phyloP scores from a whole-genome alignment of 345 rosid species.

The Passiflora organensis region DNA sequence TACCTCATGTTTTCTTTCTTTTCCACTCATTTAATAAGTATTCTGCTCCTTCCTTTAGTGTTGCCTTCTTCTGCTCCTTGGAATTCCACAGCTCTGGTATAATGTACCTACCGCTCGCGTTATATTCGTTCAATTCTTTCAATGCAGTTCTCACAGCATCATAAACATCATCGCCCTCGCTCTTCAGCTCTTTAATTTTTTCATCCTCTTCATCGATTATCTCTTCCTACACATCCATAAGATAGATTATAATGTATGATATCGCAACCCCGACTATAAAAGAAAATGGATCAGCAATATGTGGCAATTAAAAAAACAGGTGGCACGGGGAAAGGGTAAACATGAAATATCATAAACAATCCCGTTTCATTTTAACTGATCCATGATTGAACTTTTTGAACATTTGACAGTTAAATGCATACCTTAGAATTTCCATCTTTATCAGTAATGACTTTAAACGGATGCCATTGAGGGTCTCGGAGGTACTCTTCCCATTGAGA shows the following conservation, averaged over 20 bases:
- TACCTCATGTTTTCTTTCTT: conserved; percentile 17
- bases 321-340: too few relatives aligned
- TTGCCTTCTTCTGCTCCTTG: conserved; percentile 32
- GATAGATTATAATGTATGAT: not conserved
- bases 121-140: conserved; percentile 36
- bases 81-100: conserved; percentile 40
- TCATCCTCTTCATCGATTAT: conserved; percentile 36
- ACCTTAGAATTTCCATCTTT: conserved; percentile 29
- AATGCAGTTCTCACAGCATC: conserved; percentile 33
- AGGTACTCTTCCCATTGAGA: conserved; percentile 43
- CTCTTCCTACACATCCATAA: conserved; percentile 27
- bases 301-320: too few relatives aligned
- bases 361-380: too few relatives aligned
- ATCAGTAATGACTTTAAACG: conserved; percentile 36
- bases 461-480: conserved; percentile 45
- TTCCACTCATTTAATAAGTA: conserved; percentile 30
- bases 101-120: conserved; percentile 41
- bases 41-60: conserved; percentile 32
- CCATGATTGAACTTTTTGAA: too few relatives aligned
- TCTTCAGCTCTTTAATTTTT: conserved; percentile 29
- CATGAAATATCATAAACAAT: too few relatives aligned
- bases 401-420: not conserved
- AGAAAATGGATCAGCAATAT: not conserved
- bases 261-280: not conserved
- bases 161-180: conserved; percentile 33